Percentiles rank a stretch among this genome's conserved stretches.
Evolutionary conservation across 2,329 filamentous ascomycete genomes (phyloP).

Genomic region (Fusarium equiseti): DNA sequence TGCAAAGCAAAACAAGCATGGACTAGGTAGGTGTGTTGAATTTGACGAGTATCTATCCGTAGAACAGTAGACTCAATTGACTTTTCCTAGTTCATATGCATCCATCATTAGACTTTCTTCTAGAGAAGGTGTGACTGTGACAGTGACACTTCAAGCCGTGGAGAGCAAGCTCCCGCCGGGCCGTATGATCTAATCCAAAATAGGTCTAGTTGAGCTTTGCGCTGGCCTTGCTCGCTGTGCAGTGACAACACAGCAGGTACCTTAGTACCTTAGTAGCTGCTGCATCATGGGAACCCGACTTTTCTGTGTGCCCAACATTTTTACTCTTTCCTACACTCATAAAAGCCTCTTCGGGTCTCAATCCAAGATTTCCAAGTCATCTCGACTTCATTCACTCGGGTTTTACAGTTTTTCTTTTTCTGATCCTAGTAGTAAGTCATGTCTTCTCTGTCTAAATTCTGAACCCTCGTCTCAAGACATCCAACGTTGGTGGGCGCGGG

Average conservation of each 20-base stretch:
- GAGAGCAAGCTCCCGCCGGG: constrained; percentile 36
- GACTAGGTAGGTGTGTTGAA: background rate
- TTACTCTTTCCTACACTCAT: background rate
- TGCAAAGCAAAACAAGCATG: background rate
- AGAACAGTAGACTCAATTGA: background rate
- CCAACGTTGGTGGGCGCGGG: constrained; percentile 40
- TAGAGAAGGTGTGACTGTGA: background rate
- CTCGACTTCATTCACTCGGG: background rate
- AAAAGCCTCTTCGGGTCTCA: constrained; percentile 8
- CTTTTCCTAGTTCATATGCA: background rate
- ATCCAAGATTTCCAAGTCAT: background rate
- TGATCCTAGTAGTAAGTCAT: constrained; percentile 30
- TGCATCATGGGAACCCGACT: constrained; percentile 24
- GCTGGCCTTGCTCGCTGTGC: constrained; percentile 19
- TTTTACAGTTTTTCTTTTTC: constrained; percentile 2
- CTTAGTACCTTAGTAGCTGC: background rate
- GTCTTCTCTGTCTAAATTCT: constrained; percentile 8
- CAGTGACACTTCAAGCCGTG: constrained; percentile 8
- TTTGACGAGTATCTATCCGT: background rate
- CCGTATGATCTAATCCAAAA: constrained; percentile 15
- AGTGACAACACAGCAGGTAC: constrained; percentile 38
- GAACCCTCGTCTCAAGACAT: constrained; percentile 21
- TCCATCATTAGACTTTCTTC: background rate
- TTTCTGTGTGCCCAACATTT: constrained; percentile 28
- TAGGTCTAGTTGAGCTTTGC: constrained; percentile 17